Percentiles rank a stretch among this genome's conserved stretches.
Conservation (phyloP, 2,329 filamentous ascomycete genomes). For the Beauveria scarabaeidicola region DNA sequence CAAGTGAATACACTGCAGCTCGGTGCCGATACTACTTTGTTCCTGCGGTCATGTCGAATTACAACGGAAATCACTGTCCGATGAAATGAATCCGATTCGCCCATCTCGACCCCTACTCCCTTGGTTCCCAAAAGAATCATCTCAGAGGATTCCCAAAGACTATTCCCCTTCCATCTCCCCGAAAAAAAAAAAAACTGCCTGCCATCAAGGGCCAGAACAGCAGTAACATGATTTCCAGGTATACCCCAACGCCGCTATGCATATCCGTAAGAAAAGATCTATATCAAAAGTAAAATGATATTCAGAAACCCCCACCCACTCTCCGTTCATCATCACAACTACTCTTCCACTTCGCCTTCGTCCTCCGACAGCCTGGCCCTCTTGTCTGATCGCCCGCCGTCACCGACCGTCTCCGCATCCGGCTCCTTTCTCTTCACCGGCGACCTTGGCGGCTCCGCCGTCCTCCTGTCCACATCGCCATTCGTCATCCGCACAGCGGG, state of each 20-base stretch:
- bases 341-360: conserved; percentile 38
- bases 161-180: no score
- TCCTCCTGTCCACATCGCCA: conserved; percentile 27
- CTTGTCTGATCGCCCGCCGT: conserved; percentile 33
- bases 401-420: conserved; percentile 24
- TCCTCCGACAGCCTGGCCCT: conserved; percentile 38
- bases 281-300: background rate
- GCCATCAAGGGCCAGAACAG: background rate
- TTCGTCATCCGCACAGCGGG: conserved; percentile 32
- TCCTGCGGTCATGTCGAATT: no score
- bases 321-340: conserved; percentile 5
- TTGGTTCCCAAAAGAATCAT: no score
- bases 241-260: conserved; percentile 11
- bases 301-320: background rate
- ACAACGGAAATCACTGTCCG: no score
- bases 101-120: no score
- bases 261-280: background rate
- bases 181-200: background rate
- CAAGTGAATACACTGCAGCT: no score
- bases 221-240: conserved; percentile 3
- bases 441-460: conserved; percentile 16
- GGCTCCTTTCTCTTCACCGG: conserved; percentile 35
- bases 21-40: no score
- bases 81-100: no score
- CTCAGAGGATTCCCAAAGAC: no score